A percentile compares a stretch with the other conserved stretches of the same genome.
phyloP scores from a whole-genome alignment of 805 yeast genomes.

The Suhomyces vadensis region DNA sequence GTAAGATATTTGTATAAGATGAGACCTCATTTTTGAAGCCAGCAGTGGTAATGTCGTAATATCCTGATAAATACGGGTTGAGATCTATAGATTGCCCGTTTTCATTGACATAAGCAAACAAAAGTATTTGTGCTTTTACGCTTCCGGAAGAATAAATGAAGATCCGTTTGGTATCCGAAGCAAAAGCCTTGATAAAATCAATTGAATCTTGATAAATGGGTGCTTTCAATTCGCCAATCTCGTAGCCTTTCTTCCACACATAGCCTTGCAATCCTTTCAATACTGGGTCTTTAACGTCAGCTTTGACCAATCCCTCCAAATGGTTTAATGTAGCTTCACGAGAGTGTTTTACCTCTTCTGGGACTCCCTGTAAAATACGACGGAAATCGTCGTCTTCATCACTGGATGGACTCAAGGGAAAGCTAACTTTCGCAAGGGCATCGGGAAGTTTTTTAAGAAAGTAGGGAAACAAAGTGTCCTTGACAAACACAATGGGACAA shows the following conservation, averaged over 20 bases:
- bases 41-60: constrained; percentile 82
- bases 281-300: constrained; percentile 75
- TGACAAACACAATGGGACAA: constrained; percentile 88
- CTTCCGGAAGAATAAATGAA: constrained; percentile 90
- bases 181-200: constrained; percentile 48
- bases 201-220: constrained; percentile 79
- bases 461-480: constrained; percentile 74
- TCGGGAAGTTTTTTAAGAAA: constrained; percentile 53
- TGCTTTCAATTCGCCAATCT: constrained; percentile 70
- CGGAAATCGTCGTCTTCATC: constrained; percentile 24
- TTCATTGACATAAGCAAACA: constrained; percentile 63
- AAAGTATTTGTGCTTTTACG: constrained; percentile 78
- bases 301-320: constrained; percentile 55
- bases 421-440: constrained; percentile 29
- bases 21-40: constrained; percentile 63
- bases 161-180: constrained; percentile 28
- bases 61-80: constrained; percentile 56
- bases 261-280: constrained; percentile 81
- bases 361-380: constrained; percentile 46
- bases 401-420: constrained; percentile 18
- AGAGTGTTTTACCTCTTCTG: constrained; percentile 29
- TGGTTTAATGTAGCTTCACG: constrained; percentile 42
- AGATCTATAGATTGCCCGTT: constrained; percentile 46
- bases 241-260: constrained; percentile 81
- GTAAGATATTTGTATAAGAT: constrained; percentile 61